phyloP scores from a whole-genome alignment of 257 asterid species.

The Solanum lycopersicoides region DNA sequence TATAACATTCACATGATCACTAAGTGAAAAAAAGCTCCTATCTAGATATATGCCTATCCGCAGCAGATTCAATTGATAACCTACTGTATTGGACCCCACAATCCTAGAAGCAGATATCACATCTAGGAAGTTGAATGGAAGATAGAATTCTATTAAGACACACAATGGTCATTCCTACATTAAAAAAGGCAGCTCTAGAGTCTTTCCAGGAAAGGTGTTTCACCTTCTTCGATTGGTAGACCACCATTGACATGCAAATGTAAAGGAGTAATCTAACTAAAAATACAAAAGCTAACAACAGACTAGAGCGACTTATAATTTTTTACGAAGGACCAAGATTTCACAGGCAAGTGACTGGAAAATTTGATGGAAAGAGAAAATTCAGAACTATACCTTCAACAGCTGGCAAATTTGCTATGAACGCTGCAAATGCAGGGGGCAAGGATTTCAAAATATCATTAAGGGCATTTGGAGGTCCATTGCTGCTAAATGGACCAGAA shows the following conservation, averaged over 20 bases:
- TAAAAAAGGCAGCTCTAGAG: neutral
- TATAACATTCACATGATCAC: neutral
- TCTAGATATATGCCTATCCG: neutral
- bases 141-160: neutral
- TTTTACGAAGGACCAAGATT: neutral
- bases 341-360: neutral
- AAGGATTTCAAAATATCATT: constrained; percentile 42
- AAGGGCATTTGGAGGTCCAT: constrained; percentile 34
- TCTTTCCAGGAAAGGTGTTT: neutral
- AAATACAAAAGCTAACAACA: neutral
- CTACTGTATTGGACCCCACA: neutral
- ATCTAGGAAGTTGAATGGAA: neutral
- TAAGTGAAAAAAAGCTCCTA: neutral
- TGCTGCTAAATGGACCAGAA: constrained; percentile 26
- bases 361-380: neutral
- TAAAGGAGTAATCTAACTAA: neutral
- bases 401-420: constrained; percentile 55
- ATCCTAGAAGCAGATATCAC: neutral
- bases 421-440: constrained; percentile 69
- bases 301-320: neutral
- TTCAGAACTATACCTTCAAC: constrained; percentile 57
- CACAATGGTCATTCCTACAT: neutral
- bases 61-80: neutral
- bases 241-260: neutral
- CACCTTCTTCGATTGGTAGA: neutral